Evolutionary conservation across 2,329 filamentous ascomycete species (phyloP), one percentile per base, ranked within the genome.

Genomic region (Aspergillus unguis): DNA sequence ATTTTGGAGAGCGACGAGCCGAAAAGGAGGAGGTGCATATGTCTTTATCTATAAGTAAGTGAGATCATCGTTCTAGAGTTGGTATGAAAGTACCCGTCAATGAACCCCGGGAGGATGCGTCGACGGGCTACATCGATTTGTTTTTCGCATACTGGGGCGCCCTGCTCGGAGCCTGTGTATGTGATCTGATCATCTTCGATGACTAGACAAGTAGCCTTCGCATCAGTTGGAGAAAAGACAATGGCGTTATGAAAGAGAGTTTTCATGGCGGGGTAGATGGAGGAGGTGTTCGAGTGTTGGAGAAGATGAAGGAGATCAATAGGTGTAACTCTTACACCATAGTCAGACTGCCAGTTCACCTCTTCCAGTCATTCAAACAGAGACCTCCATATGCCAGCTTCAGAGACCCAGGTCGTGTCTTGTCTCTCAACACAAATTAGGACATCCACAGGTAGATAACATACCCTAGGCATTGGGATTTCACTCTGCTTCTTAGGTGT

Each of bases 1-100:
- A 78, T 66, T 60, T 78, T 77, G 44, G 71, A 66, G 1, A 79
- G 68, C 0, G 75, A 72, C 32, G 74, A 64, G 1, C 77, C 76
- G 27, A 78, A 73, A 32, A 77, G 67, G 5, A 80, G 65, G 26
- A 80, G 68, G 58, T 80, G 59, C 58, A 62, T 61, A 44, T 62
- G 59, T 43, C 59, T 61, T 5, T 25, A 26, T 7, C 32, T 42
- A 32, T 47, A 10, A 40, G 38, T 38, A 28, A 44, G 4, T 28
- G 7, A 25, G 25, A 31, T 17, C 8, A 33, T 38, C 17, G 23
- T 33, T 9, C 7, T 25, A 28, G 33, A 26, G 29, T 4, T 26
- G 5, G 25, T 11, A 28, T 26, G 11, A 4, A 31, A 11, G 6
- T 78, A 77, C 17, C 72, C 75, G 56, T 80, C 77, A 36, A 79